Base-by-base conservation (phyloP, 2,329 filamentous ascomycete genomes). In the Xylariales sp. region DNA sequence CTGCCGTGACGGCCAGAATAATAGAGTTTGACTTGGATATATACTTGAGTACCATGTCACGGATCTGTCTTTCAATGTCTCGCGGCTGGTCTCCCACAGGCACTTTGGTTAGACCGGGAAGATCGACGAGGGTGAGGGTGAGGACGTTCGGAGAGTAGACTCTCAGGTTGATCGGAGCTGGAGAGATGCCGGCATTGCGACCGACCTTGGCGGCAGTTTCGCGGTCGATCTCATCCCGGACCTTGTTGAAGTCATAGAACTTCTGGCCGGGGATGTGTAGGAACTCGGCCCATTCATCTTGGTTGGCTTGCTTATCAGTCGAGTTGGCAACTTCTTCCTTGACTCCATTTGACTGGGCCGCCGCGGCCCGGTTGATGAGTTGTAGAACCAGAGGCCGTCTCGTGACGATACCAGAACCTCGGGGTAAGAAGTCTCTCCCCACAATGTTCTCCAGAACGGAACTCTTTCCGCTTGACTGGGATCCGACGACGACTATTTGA, bases 361-460 rank as follows among this genome's bases (percentile, higher is more conserved):
- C 59, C 38, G 82, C 67, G 12, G 84, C 73, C 49, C 88, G 85
- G 76, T 98, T 97, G 79, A 98, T 96, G 57, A 98, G 86, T 69
- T 98, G 93, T 43, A 98, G 83, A 49, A 98, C 87, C 52, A 98
- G 87, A 39, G 93, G 93, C 69, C 93, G 83, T 70, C 93, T 82
- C 46, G 93, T 98, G 33, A 96, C 90, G 63, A 98, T 98, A 66
- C 93, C 93, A 51, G 90, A 94, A 56, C 93, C 93, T 81, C 93
- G 88, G 56, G 93, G 93, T 60, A 98, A 74, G 70, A 98, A 98
- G 71, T 98, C 93, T 74, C 93, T 81, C 45, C 93, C 93, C 44
- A 98, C 93, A 59, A 98, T 98, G 62, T 98, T 98, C 69, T 98
- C 93, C 59, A 98, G 70, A 55, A 98, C 93, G 14, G 93, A 98